Evolutionary conservation across 2,329 filamentous ascomycete species (phyloP), one percentile per base, ranked within the genome.

Genomic region (Chaetomiaceae sp.): DNA sequence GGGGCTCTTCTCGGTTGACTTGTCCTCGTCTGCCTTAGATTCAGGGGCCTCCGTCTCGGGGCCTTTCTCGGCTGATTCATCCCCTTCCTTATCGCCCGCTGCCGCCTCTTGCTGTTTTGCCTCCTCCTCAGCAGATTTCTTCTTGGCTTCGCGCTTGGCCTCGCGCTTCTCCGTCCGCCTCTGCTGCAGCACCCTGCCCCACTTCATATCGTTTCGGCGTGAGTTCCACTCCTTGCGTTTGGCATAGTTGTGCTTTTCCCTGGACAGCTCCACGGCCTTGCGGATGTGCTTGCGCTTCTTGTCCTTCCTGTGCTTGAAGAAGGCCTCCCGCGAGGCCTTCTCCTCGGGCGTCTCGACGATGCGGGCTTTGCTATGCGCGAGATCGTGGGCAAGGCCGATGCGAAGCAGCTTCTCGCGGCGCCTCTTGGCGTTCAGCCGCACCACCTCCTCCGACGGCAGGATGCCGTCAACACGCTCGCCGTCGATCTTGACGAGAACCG

Each of bases 391-490:
- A 34, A 74, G 71, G 2, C 79, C 80, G 5, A 82, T 76, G 34
- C 78, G 75, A 1, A 77, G 73, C 2, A 83, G 68, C 64, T 83
- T 83, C 39, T 81, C 78, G 43, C 82, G 81, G 12, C 77, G 72
- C 2, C 65, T 59, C 43, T 69, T 64, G 50, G 72, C 76, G 58
- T 81, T 74, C 12, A 67, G 66, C 60, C 77, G 77, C 20, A 83
- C 73, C 1, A 83, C 76, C 1, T 81, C 74, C 57, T 83, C 79
- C 14, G 81, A 68, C 0, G 77, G 77, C 9, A 69, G 59, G 3
- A 65, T 44, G 2, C 59, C 58, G 2, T 69, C 67, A 51, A 77
- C 62, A 14, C 79, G 71, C 53, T 75, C 69, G 3, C 73, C 79
- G 5, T 73, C 72, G 4, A 83, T 72, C 61, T 74, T 78, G 44